Evolutionary conservation across 78 protist species (phyloP).

Genomic region (Speleostelium caveatum): DNA sequence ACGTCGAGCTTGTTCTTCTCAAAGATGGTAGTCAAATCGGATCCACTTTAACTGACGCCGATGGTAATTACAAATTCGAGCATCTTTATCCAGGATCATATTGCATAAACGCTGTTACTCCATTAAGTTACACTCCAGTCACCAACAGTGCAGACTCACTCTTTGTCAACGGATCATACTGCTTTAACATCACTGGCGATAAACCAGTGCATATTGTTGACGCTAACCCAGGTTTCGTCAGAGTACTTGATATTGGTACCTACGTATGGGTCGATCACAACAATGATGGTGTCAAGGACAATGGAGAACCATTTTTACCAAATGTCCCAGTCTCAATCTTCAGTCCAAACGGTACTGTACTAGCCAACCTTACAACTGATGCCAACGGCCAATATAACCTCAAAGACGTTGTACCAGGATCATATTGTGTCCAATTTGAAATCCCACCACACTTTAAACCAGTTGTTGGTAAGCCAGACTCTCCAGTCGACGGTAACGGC

Average conservation of each 20-base stretch:
- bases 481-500: too few relatives aligned
- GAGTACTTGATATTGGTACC: neutral
- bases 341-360: neutral
- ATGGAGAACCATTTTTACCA: neutral
- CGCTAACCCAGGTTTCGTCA: constrained; percentile 9
- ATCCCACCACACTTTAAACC: constrained; percentile 17
- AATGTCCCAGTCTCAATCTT: neutral
- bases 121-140: neutral
- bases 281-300: constrained; percentile 8
- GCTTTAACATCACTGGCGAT: too few relatives aligned
- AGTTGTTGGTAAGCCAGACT: neutral
- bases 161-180: too few relatives aligned
- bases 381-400: neutral
- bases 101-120: neutral
- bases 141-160: too few relatives aligned
- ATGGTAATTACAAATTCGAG: constrained; percentile 30
- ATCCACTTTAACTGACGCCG: neutral
- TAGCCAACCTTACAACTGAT: neutral
- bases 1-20: neutral
- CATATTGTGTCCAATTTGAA: constrained; percentile 1
- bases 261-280: constrained; percentile 25
- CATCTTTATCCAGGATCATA: neutral
- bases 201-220: neutral
- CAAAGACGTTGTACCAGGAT: constrained; percentile 27
- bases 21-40: neutral